A percentile compares a stretch with the other conserved stretches of the same genome.
Evolutionary conservation across 768 basidiomycete genomes (phyloP).

Genomic region (Brasilioporus rufonigricans): DNA sequence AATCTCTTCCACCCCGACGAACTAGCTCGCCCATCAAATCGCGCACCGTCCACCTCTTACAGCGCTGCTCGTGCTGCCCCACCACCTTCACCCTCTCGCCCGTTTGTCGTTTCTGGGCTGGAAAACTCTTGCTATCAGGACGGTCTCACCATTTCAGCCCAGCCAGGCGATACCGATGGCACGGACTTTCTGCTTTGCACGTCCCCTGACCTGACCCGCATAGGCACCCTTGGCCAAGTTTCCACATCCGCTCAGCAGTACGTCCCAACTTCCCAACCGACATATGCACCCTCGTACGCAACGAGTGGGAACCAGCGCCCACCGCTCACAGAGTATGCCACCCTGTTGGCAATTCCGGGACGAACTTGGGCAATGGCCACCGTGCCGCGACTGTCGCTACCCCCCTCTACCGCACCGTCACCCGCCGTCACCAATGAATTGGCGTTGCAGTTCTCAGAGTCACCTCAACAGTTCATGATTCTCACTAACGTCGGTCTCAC

Average conservation of each 20-base stretch:
- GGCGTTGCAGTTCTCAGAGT: constrained; percentile 74
- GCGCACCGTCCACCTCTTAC: constrained; percentile 43
- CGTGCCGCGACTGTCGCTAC: constrained; percentile 37
- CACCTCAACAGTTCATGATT: constrained; percentile 78
- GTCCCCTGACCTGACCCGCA: constrained; percentile 71
- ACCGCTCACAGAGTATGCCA: constrained; percentile 74
- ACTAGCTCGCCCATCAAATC: constrained; percentile 49
- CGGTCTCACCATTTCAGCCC: constrained; percentile 68
- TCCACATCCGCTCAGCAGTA: constrained; percentile 41
- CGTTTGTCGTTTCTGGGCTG: constrained; percentile 57
- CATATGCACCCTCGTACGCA: constrained; percentile 43
- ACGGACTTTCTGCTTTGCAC: constrained; percentile 74
- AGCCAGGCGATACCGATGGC: constrained; percentile 70
- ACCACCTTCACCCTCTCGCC: constrained; percentile 46
- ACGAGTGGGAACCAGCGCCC: constrained; percentile 46
- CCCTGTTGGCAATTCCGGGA: constrained; percentile 75
- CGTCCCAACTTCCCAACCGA: constrained; percentile 33
- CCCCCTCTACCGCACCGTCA: constrained; percentile 40
- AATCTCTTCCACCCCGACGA: constrained; percentile 79
- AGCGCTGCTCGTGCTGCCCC: constrained; percentile 42
- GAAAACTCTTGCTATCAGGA: constrained; percentile 65
- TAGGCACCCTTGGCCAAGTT: constrained; percentile 68
- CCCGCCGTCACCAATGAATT: constrained; percentile 75
- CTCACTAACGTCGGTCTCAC: constrained; percentile 85
- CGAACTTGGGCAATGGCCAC: constrained; percentile 81